A percentile compares a stretch with the other conserved stretches of the same genome.
Evolutionary conservation across 2,329 filamentous ascomycete genomes (phyloP).

Genomic region (Neocatenulostroma microsporum): DNA sequence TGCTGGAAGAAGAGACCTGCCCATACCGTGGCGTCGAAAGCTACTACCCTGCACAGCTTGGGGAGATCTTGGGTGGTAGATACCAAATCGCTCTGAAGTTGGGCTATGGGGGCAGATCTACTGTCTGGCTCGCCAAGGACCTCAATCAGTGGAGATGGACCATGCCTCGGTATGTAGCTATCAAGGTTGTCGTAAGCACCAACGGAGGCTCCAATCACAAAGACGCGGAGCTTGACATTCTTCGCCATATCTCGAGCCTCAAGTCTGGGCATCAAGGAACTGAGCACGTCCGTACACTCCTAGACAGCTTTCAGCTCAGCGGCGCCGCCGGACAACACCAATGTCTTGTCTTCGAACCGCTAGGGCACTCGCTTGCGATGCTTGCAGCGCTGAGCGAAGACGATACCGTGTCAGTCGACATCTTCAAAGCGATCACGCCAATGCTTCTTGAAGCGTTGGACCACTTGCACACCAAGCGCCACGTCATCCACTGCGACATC

Average conservation of each 20-base stretch:
- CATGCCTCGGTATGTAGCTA: background rate
- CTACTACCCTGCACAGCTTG: slow-evolving; percentile 5
- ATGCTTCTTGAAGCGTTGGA: slow-evolving; percentile 16
- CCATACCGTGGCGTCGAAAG: too few species aligned
- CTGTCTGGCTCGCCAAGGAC: slow-evolving; percentile 9
- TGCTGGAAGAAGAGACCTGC: too few species aligned
- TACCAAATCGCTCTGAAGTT: slow-evolving; percentile 8
- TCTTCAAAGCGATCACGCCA: slow-evolving; percentile 12
- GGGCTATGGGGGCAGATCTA: slow-evolving; percentile 6
- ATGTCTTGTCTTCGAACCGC: slow-evolving; percentile 7
- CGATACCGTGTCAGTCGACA: slow-evolving; percentile 4
- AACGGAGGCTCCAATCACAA: background rate
- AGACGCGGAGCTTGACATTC: background rate
- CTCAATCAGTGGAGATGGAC: slow-evolving; percentile 2
- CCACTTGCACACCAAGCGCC: slow-evolving; percentile 19
- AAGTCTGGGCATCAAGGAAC: background rate
- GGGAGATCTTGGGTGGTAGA: slow-evolving; percentile 3
- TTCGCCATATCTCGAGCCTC: slow-evolving; percentile 1
- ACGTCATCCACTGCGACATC: slow-evolving; percentile 19
- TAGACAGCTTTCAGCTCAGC: slow-evolving; percentile 4
- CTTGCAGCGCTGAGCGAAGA: slow-evolving; percentile 30
- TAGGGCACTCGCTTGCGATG: slow-evolving; percentile 3
- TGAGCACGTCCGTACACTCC: slow-evolving; percentile 2
- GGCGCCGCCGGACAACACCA: slow-evolving; percentile 5
- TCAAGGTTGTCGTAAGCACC: slow-evolving; percentile 2